phyloP scores from a whole-genome alignment of 768 basidiomycete genomes.

The Asterophora lycoperdoides region DNA sequence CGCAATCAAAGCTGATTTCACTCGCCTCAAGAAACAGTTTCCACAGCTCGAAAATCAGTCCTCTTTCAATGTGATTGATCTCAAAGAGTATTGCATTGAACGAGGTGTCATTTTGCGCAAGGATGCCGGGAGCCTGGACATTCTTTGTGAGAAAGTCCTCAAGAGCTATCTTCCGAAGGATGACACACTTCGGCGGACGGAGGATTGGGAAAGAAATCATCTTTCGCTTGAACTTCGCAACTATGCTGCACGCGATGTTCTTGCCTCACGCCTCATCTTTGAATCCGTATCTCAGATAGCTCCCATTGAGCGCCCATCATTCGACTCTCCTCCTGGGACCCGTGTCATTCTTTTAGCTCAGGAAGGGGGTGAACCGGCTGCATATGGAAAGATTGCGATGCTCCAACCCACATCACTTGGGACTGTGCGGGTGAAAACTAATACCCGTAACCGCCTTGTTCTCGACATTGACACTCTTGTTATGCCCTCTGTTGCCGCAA shows the following conservation, averaged over 20 bases:
- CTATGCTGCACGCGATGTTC: too few relatives aligned
- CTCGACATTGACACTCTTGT: conserved; percentile 9
- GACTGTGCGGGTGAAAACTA: conserved; percentile 8
- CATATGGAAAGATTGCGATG: too few relatives aligned
- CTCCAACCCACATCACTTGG: background rate
- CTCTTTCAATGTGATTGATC: conserved; percentile 3
- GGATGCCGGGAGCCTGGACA: conserved; percentile 1
- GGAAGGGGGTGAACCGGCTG: too few relatives aligned
- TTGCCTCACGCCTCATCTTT: too few relatives aligned
- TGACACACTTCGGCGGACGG: conserved; percentile 3
- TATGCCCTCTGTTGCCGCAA: conserved; percentile 9
- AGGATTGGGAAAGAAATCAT: conserved; percentile 8
- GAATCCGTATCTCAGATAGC: too few relatives aligned
- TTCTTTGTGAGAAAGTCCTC: background rate
- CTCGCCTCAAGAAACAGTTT: conserved; percentile 5
- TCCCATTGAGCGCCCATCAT: too few relatives aligned
- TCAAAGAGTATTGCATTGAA: conserved; percentile 8
- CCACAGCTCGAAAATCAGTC: background rate
- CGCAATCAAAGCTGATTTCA: conserved; percentile 1
- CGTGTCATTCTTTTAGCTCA: too few relatives aligned
- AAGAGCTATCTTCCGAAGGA: conserved; percentile 9
- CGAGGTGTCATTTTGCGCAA: background rate
- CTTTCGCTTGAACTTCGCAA: too few relatives aligned
- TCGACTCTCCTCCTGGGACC: too few relatives aligned
- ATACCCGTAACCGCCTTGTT: conserved; percentile 9